Conservation (phyloP, 257 asterid species). For the Dorcoceras hygrometricum region DNA sequence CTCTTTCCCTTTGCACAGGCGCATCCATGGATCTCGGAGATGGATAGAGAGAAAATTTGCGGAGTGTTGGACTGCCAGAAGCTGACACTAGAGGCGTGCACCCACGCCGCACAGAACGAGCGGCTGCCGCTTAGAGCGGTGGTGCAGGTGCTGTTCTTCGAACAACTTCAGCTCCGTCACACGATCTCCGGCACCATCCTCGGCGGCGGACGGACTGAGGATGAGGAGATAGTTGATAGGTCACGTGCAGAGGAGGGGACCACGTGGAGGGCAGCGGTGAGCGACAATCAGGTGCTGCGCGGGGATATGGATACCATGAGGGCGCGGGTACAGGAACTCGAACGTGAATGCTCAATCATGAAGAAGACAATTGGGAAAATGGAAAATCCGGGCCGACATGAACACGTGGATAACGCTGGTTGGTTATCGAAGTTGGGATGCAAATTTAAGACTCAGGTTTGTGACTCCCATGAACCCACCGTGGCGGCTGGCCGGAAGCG, state of each 20-base stretch:
- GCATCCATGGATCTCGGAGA: slow-evolving; percentile 80
- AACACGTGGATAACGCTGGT: slow-evolving; percentile 41
- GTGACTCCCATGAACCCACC: slow-evolving; percentile 84
- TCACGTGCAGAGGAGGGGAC: slow-evolving; percentile 32
- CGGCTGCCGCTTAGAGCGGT: slow-evolving; percentile 91
- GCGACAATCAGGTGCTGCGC: slow-evolving; percentile 82
- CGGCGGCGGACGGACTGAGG: slow-evolving; percentile 18
- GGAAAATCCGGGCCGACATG: slow-evolving; percentile 42
- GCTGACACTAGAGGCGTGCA: slow-evolving; percentile 92
- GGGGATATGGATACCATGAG: slow-evolving; percentile 83
- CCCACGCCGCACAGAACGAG: slow-evolving; percentile 98
- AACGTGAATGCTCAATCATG: slow-evolving; percentile 83
- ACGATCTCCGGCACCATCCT: slow-evolving; percentile 78
- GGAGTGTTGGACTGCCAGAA: slow-evolving; percentile 87
- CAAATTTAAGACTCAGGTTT: slow-evolving; percentile 86
- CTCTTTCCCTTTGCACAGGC: slow-evolving; percentile 38
- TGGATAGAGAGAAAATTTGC: slow-evolving; percentile 76
- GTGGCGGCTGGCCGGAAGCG: slow-evolving; percentile 52
- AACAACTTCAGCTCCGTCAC: slow-evolving; percentile 98
- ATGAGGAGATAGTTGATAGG: slow-evolving; percentile 17
- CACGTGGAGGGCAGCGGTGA: slow-evolving; percentile 74
- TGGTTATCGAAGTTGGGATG: slow-evolving; percentile 84
- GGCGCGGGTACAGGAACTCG: slow-evolving; percentile 82
- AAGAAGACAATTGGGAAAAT: slow-evolving; percentile 64
- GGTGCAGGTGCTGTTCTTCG: slow-evolving; percentile 90